Conservation (phyloP, 2,329 filamentous ascomycete species). For the Teratosphaeriaceae sp. region DNA sequence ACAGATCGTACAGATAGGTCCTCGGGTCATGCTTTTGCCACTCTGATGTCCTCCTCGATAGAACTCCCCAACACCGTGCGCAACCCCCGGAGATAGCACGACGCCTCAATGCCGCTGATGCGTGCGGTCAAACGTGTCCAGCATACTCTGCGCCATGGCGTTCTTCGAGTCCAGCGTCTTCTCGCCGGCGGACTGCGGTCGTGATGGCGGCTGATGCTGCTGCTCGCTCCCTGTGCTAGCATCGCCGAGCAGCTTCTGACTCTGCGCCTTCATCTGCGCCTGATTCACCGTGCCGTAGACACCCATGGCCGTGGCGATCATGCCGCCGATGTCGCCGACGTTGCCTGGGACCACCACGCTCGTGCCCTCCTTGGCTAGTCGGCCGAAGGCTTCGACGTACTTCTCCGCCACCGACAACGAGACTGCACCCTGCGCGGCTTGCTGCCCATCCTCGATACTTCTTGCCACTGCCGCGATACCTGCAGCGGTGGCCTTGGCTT, state of each 20-base stretch:
- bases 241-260: slow-evolving; percentile 11
- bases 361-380: slow-evolving; percentile 90
- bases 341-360: slow-evolving; percentile 94
- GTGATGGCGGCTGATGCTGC: slow-evolving; percentile 2
- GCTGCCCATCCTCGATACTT: slow-evolving; percentile 65
- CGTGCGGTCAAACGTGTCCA: slow-evolving; percentile 34
- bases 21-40: neutral
- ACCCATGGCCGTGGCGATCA: slow-evolving; percentile 94
- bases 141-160: slow-evolving; percentile 32
- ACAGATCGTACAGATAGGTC: neutral
- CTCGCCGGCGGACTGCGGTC: slow-evolving; percentile 6
- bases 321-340: slow-evolving; percentile 88
- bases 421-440: slow-evolving; percentile 73
- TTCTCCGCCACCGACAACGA: slow-evolving; percentile 91
- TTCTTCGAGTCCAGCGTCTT: slow-evolving; percentile 15
- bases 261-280: slow-evolving; percentile 56
- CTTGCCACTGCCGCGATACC: slow-evolving; percentile 80
- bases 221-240: slow-evolving; percentile 2
- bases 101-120: slow-evolving; percentile 27
- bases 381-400: slow-evolving; percentile 91
- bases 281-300: slow-evolving; percentile 94
- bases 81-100: neutral
- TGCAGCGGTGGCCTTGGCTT: slow-evolving; percentile 74
- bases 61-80: slow-evolving; percentile 5
- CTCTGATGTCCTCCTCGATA: neutral